phyloP scores from a whole-genome alignment of 106 monocot species.

The Dendrobium catenatum region DNA sequence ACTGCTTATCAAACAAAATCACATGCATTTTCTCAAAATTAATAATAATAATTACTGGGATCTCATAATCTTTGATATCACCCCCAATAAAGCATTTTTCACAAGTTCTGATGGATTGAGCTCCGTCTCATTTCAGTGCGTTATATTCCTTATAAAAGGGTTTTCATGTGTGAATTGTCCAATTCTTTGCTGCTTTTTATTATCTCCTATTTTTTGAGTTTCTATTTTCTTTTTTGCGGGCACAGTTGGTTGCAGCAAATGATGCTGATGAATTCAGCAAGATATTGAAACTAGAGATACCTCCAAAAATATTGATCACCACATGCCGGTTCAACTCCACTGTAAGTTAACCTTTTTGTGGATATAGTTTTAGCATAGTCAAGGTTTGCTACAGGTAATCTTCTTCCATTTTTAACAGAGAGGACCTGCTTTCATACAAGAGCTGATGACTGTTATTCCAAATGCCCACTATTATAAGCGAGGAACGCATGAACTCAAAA shows the following conservation, averaged over 20 bases:
- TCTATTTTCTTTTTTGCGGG: background rate
- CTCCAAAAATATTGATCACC: conserved; percentile 86
- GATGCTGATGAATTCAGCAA: conserved; percentile 88
- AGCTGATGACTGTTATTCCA: conserved; percentile 71
- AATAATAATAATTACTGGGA: too few relatives aligned
- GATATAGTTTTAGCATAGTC: background rate
- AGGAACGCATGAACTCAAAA: conserved; percentile 93
- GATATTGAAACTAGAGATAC: conserved; percentile 42
- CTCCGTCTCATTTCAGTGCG: background rate
- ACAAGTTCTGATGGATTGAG: too few relatives aligned
- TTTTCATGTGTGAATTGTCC: background rate
- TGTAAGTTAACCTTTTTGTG: conserved; percentile 28
- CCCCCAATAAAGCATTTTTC: too few relatives aligned
- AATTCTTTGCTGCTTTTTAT: background rate
- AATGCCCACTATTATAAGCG: conserved; percentile 84
- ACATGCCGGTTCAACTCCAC: conserved; percentile 86
- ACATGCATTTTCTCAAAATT: too few relatives aligned
- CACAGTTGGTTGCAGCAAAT: conserved; percentile 79
- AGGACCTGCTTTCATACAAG: conserved; percentile 88
- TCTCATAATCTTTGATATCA: too few relatives aligned
- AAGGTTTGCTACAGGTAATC: background rate
- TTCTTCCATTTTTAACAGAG: conserved; percentile 37
- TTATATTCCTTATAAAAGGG: background rate
- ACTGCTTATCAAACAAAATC: too few relatives aligned
- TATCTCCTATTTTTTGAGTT: background rate